These are phyloP conservation scores for Sedum album DNA, from an alignment of 164 flowering plant genomes.

Conservation along the genomic window DNA sequence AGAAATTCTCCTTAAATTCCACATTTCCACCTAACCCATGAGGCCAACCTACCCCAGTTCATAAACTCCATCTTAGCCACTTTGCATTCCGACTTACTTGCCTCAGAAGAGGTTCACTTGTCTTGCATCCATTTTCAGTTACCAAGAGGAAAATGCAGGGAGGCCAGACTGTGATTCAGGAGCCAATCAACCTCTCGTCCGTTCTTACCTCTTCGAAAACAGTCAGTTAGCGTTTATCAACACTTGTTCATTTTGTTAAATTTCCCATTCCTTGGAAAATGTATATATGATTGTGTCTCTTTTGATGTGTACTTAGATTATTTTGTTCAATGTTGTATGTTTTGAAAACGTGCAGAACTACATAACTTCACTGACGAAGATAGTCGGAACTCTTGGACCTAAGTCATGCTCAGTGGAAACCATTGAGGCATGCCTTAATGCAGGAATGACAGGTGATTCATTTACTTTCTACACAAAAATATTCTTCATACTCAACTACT, in stretches of 20 bases:
- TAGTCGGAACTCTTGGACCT: constrained; percentile 68
- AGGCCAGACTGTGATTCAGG: constrained; percentile 29
- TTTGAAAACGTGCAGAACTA: constrained; percentile 31
- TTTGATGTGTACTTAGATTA: too few species aligned
- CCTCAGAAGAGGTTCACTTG: not conserved
- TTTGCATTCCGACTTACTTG: not conserved
- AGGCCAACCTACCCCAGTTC: constrained; percentile 2
- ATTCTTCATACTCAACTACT: not conserved
- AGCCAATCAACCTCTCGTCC: constrained; percentile 32
- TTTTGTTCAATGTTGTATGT: not conserved
- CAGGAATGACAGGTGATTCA: constrained; percentile 73
- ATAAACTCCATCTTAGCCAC: not conserved
- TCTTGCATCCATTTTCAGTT: constrained; percentile 5
- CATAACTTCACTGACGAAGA: constrained; percentile 74
- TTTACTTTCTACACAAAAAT: not conserved
- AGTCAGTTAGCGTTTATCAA: constrained; percentile 22
- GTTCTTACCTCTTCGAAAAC: constrained; percentile 31
- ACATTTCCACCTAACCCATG: not conserved
- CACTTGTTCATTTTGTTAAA: not conserved
- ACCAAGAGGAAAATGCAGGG: constrained; percentile 25
- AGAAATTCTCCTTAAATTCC: too few species aligned
- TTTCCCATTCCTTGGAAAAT: not conserved
- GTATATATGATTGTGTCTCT: too few species aligned
- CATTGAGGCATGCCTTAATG: constrained; percentile 45
- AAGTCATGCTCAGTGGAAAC: constrained; percentile 53